Evolutionary conservation across 306 rosid species (phyloP).

Genomic region (Coriaria nepalensis): DNA sequence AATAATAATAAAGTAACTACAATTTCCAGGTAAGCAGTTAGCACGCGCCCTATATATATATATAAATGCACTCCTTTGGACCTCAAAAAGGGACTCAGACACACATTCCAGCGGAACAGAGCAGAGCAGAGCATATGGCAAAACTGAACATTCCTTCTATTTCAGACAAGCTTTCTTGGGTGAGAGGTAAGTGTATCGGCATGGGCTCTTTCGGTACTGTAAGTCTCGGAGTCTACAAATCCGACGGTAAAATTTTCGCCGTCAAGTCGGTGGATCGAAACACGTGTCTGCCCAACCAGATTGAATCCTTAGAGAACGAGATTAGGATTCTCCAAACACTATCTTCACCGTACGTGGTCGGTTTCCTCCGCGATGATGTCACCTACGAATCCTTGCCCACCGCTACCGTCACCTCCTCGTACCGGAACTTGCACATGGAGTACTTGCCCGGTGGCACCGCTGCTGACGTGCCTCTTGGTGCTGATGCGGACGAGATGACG

Average conservation of each 20-base stretch:
- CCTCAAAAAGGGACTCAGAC: too few species aligned
- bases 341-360: conserved; percentile 47
- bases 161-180: conserved; percentile 34
- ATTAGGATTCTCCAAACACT: conserved; percentile 41
- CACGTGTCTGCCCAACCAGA: conserved; percentile 19
- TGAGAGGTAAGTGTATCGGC: conserved; percentile 57
- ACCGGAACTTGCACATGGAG: conserved; percentile 61
- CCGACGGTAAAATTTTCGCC: conserved; percentile 44
- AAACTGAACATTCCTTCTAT: neutral
- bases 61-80: too few species aligned
- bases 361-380: conserved; percentile 48
- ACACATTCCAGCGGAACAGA: neutral
- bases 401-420: conserved; percentile 21
- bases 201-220: conserved; percentile 67
- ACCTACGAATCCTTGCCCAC: conserved; percentile 18
- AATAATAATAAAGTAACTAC: too few species aligned
- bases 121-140: neutral
- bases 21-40: too few species aligned
- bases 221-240: conserved; percentile 29
- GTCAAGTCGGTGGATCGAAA: conserved; percentile 59
- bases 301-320: conserved; percentile 58
- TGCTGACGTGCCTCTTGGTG: conserved; percentile 19
- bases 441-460: conserved; percentile 74
- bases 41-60: too few species aligned
- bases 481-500: conserved; percentile 41